A percentile compares a stretch with the other conserved stretches of the same genome.
phyloP scores from a whole-genome alignment of 169 alveolate species.

The Plasmodium vivax region DNA sequence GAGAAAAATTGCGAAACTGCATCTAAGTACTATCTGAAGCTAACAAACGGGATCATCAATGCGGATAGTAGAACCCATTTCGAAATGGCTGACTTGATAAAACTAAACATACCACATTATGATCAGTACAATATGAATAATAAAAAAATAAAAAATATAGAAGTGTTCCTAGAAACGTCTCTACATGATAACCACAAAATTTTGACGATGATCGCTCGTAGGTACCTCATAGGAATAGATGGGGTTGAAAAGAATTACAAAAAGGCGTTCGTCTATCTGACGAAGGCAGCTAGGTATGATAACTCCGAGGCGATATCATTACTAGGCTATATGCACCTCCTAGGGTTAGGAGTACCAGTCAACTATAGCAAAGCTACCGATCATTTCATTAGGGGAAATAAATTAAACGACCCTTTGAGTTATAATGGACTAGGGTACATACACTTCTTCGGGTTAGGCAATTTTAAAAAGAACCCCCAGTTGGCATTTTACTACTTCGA shows the following conservation, averaged over 20 bases:
- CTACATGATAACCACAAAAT: constrained; percentile 64
- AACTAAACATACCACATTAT: constrained; percentile 39
- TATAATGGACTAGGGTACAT: constrained; percentile 68
- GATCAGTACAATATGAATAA: constrained; percentile 56
- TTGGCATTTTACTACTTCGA: constrained; percentile 72
- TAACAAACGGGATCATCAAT: constrained; percentile 46
- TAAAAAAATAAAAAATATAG: constrained; percentile 52
- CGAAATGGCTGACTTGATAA: constrained; percentile 33
- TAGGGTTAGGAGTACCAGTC: constrained; percentile 58
- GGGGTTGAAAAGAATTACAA: constrained; percentile 55
- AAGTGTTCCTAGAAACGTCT: constrained; percentile 60
- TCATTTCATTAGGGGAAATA: constrained; percentile 57
- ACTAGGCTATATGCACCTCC: constrained; percentile 39
- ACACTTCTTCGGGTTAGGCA: constrained; percentile 66
- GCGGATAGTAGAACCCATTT: constrained; percentile 45
- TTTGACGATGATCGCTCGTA: constrained; percentile 48
- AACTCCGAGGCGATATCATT: constrained; percentile 62
- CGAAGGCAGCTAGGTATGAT: constrained; percentile 33
- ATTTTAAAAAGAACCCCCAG: constrained; percentile 18
- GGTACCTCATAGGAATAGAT: constrained; percentile 49
- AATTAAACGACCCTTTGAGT: constrained; percentile 67
- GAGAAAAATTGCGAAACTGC: constrained; percentile 63
- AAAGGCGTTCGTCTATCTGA: constrained; percentile 30
- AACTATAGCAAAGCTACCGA: constrained; percentile 37
- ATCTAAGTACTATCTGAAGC: constrained; percentile 20